Percentiles rank a stretch among this genome's conserved stretches.
Evolutionary conservation across 805 yeast genomes (phyloP).

Genomic region (Monosporozyma aerobia): DNA sequence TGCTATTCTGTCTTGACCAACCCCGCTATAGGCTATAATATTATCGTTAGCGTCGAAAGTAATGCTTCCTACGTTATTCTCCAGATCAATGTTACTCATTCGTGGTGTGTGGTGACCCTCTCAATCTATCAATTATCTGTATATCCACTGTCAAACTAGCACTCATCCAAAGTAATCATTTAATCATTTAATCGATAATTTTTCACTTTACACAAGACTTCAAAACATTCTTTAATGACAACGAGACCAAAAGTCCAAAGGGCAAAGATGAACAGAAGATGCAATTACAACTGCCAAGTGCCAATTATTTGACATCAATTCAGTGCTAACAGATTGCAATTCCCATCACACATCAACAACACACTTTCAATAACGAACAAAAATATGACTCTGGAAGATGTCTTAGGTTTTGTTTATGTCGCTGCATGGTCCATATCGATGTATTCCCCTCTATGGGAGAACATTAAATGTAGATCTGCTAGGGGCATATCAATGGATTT

Average conservation of each 20-base stretch:
- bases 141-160: not conserved
- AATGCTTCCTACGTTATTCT: conserved; percentile 18
- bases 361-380: not conserved
- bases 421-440: conserved; percentile 40
- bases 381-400: not conserved
- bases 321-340: no score
- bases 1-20: conserved; percentile 21
- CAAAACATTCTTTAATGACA: not conserved
- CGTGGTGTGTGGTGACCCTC: not conserved
- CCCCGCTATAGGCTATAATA: conserved; percentile 24
- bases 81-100: not conserved
- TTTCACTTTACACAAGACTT: not conserved
- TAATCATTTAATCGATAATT: not conserved
- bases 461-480: conserved; percentile 33
- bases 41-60: conserved; percentile 27
- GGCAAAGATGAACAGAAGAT: no score
- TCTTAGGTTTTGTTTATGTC: conserved; percentile 21
- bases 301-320: no score
- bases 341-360: no score
- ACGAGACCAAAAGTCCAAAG: not conserved
- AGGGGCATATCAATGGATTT: conserved; percentile 45
- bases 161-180: no score
- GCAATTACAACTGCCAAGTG: no score
- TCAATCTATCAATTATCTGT: no score
- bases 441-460: conserved; percentile 40